phyloP scores from a whole-genome alignment of 208 protist species.

The Trypanosoma theileri region DNA sequence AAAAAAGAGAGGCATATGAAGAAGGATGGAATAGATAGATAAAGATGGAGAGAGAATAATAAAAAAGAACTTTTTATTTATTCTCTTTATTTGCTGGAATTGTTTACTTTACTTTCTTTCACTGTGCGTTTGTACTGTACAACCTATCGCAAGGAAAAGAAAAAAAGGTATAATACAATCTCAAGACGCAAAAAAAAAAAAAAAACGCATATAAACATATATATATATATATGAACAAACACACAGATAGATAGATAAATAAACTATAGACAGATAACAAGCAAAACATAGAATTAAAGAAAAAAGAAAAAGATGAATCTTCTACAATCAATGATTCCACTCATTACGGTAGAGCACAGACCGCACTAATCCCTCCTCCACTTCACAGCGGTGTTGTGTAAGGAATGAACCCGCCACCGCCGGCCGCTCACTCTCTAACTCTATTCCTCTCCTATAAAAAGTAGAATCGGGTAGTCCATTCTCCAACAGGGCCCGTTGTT shows the following conservation, averaged over 20 bases:
- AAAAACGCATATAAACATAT: not conserved
- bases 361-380: conserved; percentile 62
- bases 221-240: not conserved
- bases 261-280: not conserved
- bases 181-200: conserved; percentile 5
- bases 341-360: conserved; percentile 42
- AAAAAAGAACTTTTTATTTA: not conserved
- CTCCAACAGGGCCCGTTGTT: conserved; percentile 60
- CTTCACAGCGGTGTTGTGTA: conserved; percentile 53
- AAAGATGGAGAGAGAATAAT: not conserved
- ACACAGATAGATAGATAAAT: not conserved
- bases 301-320: not conserved
- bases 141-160: not conserved
- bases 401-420: conserved; percentile 42
- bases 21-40: not conserved
- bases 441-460: not conserved
- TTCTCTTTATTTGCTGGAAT: not conserved
- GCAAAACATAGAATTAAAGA: conserved; percentile 3
- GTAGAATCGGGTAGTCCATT: not conserved
- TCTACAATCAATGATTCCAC: not conserved
- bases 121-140: not conserved
- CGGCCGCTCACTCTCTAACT: not conserved
- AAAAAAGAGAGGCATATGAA: not conserved
- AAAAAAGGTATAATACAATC: conserved; percentile 8
- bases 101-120: conserved; percentile 14